Percentiles rank a stretch among this genome's conserved stretches.
These are phyloP conservation scores for Suillus ampliporus DNA, from an alignment of 768 basidiomycete genomes.

Conservation along the genomic window DNA sequence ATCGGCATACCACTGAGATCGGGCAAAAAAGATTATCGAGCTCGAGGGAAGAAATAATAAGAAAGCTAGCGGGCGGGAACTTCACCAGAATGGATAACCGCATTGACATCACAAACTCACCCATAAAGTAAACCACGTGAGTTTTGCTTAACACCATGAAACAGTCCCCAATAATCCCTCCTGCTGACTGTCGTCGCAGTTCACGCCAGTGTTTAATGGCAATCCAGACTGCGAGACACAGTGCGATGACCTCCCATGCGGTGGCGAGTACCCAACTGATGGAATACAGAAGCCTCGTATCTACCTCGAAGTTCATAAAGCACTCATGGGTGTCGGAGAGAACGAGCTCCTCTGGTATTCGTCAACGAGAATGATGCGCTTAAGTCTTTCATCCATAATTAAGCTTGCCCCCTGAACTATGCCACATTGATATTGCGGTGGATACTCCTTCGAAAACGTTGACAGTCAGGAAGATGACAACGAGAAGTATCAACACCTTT, in stretches of 20 bases:
- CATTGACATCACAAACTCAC: background rate
- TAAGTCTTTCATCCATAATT: background rate
- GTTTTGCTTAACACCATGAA: background rate
- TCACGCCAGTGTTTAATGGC: background rate
- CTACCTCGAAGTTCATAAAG: background rate
- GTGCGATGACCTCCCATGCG: background rate
- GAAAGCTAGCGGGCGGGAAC: background rate
- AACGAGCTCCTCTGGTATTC: background rate
- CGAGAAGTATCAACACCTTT: background rate
- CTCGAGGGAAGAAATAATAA: background rate
- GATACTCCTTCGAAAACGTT: background rate
- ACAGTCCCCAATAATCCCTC: background rate
- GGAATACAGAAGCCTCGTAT: background rate
- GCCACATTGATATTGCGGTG: background rate
- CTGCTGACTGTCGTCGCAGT: background rate
- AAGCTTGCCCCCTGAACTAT: background rate
- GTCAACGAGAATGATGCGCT: background rate
- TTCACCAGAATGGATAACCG: background rate
- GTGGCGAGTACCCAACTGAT: background rate
- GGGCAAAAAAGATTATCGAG: no score
- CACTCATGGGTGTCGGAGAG: background rate
- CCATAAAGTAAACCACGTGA: background rate
- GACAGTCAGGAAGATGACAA: background rate
- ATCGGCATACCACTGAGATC: background rate
- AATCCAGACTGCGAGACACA: conserved; percentile 3